Percentiles rank a stretch among this genome's conserved stretches.
Conservation (phyloP, 371 early-diverging fungal species). For the Sporodiniella umbellata region DNA sequence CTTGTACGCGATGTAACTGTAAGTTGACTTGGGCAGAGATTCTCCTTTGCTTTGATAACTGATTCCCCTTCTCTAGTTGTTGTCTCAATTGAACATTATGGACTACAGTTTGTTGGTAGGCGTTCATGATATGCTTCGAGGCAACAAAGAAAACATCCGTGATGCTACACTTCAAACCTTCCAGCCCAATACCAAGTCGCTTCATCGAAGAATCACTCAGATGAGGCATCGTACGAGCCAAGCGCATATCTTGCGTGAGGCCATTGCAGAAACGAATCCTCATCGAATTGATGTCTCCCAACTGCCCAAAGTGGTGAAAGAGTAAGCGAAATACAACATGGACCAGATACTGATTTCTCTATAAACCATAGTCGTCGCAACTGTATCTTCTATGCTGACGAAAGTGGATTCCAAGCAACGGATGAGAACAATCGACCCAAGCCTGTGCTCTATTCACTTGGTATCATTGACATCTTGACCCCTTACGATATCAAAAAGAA, state of each 20-base stretch:
- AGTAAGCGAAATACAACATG: constrained; percentile 23
- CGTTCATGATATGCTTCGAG: constrained; percentile 81
- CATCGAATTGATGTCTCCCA: constrained; percentile 57
- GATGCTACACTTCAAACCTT: constrained; percentile 80
- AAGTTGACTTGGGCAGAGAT: constrained; percentile 10
- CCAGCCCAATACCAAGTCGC: constrained; percentile 55
- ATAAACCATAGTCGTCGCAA: constrained; percentile 49
- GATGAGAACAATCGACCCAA: constrained; percentile 67
- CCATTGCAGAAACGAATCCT: constrained; percentile 72
- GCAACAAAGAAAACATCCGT: constrained; percentile 87
- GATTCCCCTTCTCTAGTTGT: constrained; percentile 51
- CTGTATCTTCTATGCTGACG: constrained; percentile 86
- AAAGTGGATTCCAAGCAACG: constrained; percentile 89
- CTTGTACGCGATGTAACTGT: constrained; percentile 80
- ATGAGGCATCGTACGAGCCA: constrained; percentile 61
- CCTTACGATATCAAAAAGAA: constrained; percentile 89
- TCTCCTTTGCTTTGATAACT: constrained; percentile 42
- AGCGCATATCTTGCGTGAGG: constrained; percentile 66
- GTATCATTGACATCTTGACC: constrained; percentile 98
- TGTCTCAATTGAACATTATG: constrained; percentile 82
- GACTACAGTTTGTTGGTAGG: constrained; percentile 93
- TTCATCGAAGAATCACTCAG: constrained; percentile 35
- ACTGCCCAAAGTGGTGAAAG: constrained; percentile 48
- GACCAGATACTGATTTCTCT: neutral
- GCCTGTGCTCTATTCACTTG: constrained; percentile 85